Base-by-base conservation (phyloP, 2,329 filamentous ascomycete genomes). In the Ceratocystiopsis minuta region DNA sequence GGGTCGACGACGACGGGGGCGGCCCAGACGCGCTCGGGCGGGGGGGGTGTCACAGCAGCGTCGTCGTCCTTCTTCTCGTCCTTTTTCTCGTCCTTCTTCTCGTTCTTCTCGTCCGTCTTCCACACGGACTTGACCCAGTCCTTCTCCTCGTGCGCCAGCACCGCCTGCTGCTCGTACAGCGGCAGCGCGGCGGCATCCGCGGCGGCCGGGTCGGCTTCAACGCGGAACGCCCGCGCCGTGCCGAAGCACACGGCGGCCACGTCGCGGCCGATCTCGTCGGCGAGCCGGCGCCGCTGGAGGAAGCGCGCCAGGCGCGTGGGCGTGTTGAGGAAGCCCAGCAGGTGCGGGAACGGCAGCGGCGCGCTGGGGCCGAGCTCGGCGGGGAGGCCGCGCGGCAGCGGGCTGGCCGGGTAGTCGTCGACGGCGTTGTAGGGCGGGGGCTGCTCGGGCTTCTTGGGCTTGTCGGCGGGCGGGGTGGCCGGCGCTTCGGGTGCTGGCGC, bases 241-340 rank as follows among this genome's bases (percentile, higher is more conserved):
- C 67, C 75, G 34, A 95, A 73, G 45, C 92, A 88, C 33, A 81
- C 77, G 33, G 85, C 80, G 1, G 88, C 88, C 16, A 92, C 85
- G 49, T 95, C 77, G 36, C 83, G 78, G 40, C 90, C 90, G 46
- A 95, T 77, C 37, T 78, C 70, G 55, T 98, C 88, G 48, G 88
- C 88, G n/a, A 94, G 68, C 48, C 73, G 63, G 42, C 90, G 80
- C 46, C 80, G 78, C 57, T 80, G 93, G 46, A 98, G 67, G 68
- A 87, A 98, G 49, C 90, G 81, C 54, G 80, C 81, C 46, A 96
- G 68, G 46, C 90, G 79, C 49, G 78, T 80, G 1, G 86, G 82
- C 3, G 88, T 95, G 62, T 90, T 88, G 48, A 82, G 65, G 66
- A 98, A 93, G 46, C 90, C 90, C 28, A 98, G 78, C 45, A 95